Evolutionary conservation across 2,329 filamentous ascomycete genomes (phyloP), one percentile per base, ranked within the genome.

Genomic region (Trichoderma afroharzianum): DNA sequence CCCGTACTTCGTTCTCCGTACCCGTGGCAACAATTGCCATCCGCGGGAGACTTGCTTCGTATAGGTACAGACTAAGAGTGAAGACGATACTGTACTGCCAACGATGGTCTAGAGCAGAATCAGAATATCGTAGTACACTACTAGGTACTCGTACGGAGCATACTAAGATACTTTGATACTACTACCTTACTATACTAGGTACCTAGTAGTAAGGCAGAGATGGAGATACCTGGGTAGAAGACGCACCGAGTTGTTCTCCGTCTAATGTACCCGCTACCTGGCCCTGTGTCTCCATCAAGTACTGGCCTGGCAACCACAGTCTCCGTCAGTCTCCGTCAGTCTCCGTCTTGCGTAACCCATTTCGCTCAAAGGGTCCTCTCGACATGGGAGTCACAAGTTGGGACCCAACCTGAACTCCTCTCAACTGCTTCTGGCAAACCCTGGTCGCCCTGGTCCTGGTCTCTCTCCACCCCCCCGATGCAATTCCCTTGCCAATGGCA

Each of bases 341-440:
- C 30, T 61, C 55, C 32, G 33, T 64, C 62, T 66, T 55, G 63
- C 47, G 63, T 36, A 68, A 32, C 64, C 53, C 64, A 68, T 68
- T 68, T 68, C 64, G 64, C 55, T 18, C 66, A 68, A 68, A 68
- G 66, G 66, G 64, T 59, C 64, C 53, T 68, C 64, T 47, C 47
- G 63, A 39, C 63, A 43, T 68, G 64, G 53, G 33, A 26, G 32
- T 36, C 58, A 39, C 30, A 26, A 21, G 61, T 47, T 63, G 61
- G 61, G 62, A 7, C 24, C 26, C 33, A 53, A 66, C 33, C 33
- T 36, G 33, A 36, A 36, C 63, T 50, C 30, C 53, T 30, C 47
- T 57, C 47, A 21, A 21, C 50, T 58, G 50, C 57, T 59, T 47
- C 26, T 26, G 33, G 24, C 15, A 67, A 64, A 53, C 53, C 64